Percentiles rank a stretch among this genome's conserved stretches.
These are phyloP conservation scores for Coemansia sp. DNA, from an alignment of 192 early-diverging fungal genomes.

Conservation along the genomic window DNA sequence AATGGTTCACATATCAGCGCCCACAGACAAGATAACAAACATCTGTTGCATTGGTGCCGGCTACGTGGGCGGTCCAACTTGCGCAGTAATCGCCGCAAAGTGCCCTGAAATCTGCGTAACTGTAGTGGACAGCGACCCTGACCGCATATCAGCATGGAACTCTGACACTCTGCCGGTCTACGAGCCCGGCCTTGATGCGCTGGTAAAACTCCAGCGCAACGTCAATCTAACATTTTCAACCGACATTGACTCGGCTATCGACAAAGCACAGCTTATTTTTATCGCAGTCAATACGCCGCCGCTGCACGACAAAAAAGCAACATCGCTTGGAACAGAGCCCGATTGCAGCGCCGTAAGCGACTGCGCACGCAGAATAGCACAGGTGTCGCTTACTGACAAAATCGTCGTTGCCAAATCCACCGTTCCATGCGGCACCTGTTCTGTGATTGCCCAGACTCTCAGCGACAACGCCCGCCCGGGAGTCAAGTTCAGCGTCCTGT, in stretches of 20 bases:
- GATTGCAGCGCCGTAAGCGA: slow-evolving; percentile 73
- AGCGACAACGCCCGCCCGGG: slow-evolving; percentile 60
- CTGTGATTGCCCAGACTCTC: slow-evolving; percentile 80
- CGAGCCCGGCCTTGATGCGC: slow-evolving; percentile 86
- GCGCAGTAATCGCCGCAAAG: slow-evolving; percentile 88
- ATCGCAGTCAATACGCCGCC: slow-evolving; percentile 94
- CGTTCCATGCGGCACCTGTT: slow-evolving; percentile 89
- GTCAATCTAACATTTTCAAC: slow-evolving; percentile 87
- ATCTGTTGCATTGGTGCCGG: slow-evolving; percentile 96
- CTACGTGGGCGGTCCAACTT: slow-evolving; percentile 93
- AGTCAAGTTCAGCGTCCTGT: slow-evolving; percentile 81
- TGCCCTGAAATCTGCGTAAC: slow-evolving; percentile 87
- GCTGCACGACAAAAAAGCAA: slow-evolving; percentile 48
- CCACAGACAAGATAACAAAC: slow-evolving; percentile 41
- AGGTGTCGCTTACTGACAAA: slow-evolving; percentile 73
- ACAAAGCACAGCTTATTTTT: slow-evolving; percentile 82
- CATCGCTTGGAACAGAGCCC: slow-evolving; percentile 49
- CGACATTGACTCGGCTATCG: slow-evolving; percentile 74
- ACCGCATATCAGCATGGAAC: slow-evolving; percentile 89
- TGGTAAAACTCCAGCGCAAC: slow-evolving; percentile 71
- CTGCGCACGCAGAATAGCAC: slow-evolving; percentile 80
- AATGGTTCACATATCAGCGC: neutral
- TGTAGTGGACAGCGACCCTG: slow-evolving; percentile 79
- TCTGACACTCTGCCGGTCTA: slow-evolving; percentile 84
- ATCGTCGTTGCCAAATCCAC: slow-evolving; percentile 95